These are phyloP conservation scores for Penicillium sp. DNA, from an alignment of 2,329 filamentous ascomycete species.

Conservation along the genomic window DNA sequence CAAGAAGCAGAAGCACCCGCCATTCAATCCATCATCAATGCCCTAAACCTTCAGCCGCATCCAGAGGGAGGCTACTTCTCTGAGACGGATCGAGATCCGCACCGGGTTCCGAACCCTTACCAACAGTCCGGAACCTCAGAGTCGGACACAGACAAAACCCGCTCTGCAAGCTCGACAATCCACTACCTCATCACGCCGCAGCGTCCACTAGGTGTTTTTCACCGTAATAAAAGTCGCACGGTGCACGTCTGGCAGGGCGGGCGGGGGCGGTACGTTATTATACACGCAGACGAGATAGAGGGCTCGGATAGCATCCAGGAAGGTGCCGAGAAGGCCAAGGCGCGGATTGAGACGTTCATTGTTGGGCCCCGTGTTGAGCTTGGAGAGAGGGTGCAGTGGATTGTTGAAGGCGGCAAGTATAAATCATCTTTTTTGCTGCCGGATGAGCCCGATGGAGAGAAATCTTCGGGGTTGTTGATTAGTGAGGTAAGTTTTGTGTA, in stretches of 20 bases:
- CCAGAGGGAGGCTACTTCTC: conserved; percentile 64
- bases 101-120: conserved; percentile 55
- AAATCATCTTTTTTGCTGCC: conserved; percentile 63
- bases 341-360: conserved; percentile 61
- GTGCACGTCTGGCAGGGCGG: conserved; percentile 66
- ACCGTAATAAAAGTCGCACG: conserved; percentile 61
- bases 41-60: conserved; percentile 54
- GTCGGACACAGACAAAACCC: conserved; percentile 12
- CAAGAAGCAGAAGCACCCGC: background rate
- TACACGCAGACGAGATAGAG: conserved; percentile 47
- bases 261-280: conserved; percentile 61
- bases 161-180: conserved; percentile 61
- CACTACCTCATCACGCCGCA: conserved; percentile 62
- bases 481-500: conserved; percentile 49
- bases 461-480: conserved; percentile 48
- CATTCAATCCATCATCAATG: conserved; percentile 41
- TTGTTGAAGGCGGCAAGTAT: conserved; percentile 66
- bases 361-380: conserved; percentile 58
- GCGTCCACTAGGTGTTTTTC: conserved; percentile 59
- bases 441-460: conserved; percentile 26
- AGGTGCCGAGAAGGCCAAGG: background rate
- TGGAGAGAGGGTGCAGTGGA: conserved; percentile 65
- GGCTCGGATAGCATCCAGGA: background rate
- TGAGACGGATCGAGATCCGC: conserved; percentile 58
- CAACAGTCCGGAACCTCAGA: conserved; percentile 25